A percentile compares a stretch with the other conserved stretches of the same genome.
Evolutionary conservation across 148 eudicot genomes (phyloP).

Genomic region (Silene latifolia): DNA sequence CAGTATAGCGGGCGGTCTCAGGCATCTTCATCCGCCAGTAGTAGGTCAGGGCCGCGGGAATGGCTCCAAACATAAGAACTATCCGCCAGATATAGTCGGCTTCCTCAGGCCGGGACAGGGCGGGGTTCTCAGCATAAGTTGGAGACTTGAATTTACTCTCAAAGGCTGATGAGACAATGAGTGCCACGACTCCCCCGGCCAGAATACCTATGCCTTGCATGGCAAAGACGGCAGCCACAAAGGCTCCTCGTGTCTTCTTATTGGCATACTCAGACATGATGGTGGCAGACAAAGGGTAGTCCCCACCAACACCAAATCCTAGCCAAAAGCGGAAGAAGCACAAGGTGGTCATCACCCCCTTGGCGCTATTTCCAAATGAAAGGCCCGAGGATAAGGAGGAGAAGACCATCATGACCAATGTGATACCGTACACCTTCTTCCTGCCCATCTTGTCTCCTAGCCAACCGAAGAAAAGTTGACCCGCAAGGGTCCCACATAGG

Average conservation of each 20-base stretch:
- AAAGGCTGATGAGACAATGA: slow-evolving; percentile 38
- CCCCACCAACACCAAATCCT: slow-evolving; percentile 66
- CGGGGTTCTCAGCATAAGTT: slow-evolving; percentile 2
- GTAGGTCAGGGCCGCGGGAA: slow-evolving; percentile 51
- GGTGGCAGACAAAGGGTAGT: slow-evolving; percentile 69
- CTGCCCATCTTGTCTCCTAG: slow-evolving; percentile 71
- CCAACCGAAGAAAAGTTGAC: slow-evolving; percentile 76
- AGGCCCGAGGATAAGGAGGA: slow-evolving; percentile 51
- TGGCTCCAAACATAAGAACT: slow-evolving; percentile 52
- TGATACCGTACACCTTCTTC: slow-evolving; percentile 54
- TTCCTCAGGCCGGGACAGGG: slow-evolving; percentile 21
- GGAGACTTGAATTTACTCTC: slow-evolving; percentile 14
- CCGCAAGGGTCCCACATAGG: slow-evolving; percentile 55
- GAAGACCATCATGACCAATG: slow-evolving; percentile 41
- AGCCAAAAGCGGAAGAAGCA: slow-evolving; percentile 61
- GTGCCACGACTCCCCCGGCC: slow-evolving; percentile 47
- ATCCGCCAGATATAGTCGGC: slow-evolving; percentile 37
- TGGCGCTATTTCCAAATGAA: slow-evolving; percentile 33
- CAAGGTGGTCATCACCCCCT: slow-evolving; percentile 44
- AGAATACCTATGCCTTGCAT: slow-evolving; percentile 73
- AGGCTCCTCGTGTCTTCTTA: slow-evolving; percentile 59
- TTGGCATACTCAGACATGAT: slow-evolving; percentile 77
- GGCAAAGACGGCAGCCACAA: slow-evolving; percentile 66
- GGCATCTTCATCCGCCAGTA: slow-evolving; percentile 63
- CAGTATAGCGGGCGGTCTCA: slow-evolving; percentile 61